A percentile compares a stretch with the other conserved stretches of the same genome.
Evolutionary conservation across 1,139 yeast genomes (phyloP).

Genomic region (Suhomyces coccinellae): DNA sequence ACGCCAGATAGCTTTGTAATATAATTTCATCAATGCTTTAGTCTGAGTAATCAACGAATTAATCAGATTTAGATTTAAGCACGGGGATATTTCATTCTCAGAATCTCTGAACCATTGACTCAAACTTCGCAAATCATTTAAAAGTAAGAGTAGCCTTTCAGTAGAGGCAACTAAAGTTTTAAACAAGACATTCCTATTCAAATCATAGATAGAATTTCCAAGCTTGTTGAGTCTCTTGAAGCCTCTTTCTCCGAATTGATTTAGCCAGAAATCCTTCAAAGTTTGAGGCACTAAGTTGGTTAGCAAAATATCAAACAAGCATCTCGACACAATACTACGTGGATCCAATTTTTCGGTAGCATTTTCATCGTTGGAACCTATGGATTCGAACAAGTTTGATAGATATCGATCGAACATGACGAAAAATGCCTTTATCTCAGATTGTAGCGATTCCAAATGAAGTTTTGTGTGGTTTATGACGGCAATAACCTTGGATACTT

Average conservation of each 20-base stretch:
- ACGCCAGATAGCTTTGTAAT: constrained; percentile 46
- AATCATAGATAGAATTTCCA: constrained; percentile 53
- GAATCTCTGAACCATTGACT: constrained; percentile 36
- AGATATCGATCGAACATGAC: constrained; percentile 40
- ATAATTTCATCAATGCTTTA: constrained; percentile 33
- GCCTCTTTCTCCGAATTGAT: constrained; percentile 69
- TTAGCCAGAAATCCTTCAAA: constrained; percentile 43
- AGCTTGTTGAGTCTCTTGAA: constrained; percentile 56
- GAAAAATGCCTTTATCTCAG: constrained; percentile 44
- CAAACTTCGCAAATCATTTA: constrained; percentile 49
- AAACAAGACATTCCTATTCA: constrained; percentile 45
- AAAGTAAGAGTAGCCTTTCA: constrained; percentile 57
- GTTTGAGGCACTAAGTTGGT: constrained; percentile 55
- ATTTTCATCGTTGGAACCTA: constrained; percentile 7
- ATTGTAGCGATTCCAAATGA: constrained; percentile 34
- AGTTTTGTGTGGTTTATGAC: constrained; percentile 36
- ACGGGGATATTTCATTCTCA: constrained; percentile 21
- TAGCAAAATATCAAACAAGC: constrained; percentile 51
- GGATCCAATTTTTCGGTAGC: constrained; percentile 6
- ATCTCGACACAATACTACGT: constrained; percentile 9
- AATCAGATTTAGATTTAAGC: constrained; percentile 29
- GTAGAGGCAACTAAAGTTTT: constrained; percentile 54
- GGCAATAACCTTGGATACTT: constrained; percentile 34
- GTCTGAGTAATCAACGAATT: constrained; percentile 28
- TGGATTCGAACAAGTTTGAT: constrained; percentile 30